Base-by-base conservation (phyloP, 2,329 filamentous ascomycete genomes). In the Cercospora sp. region DNA sequence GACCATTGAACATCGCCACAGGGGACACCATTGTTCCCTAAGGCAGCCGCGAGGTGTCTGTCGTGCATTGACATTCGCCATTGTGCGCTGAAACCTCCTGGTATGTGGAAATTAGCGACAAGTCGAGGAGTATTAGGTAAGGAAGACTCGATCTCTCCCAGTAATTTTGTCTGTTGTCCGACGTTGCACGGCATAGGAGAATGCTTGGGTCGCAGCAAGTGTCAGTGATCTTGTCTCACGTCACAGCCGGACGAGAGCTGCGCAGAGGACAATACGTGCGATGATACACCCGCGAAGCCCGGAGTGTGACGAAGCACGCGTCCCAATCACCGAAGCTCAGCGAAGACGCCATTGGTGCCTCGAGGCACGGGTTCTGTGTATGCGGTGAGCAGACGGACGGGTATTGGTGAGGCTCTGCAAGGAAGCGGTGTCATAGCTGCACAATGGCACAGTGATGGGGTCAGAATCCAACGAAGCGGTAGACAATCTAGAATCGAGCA, bases 121-220 rank as follows among this genome's bases (percentile, higher is more conserved):
- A 42, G 36, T n/a, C 6, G 18, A 42, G 31, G 51, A 45, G 18
- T 12, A 7, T 6, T 23, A 9, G 45, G 45, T 23, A 23, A 51
- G 20, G 45, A 23, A 51, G 18, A 51, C 18, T 42, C 3, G 36
- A 42, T 42, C 36, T 42, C 16, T 42, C 36, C n/a, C 18, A 10
- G 18, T 48, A 13, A 48, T 23, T 18, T 48, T 36, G 9, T 45
- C n/a, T 36, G 60, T 6, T 36, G 58, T 20, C 20, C 31, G 6
- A 66, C 33, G 64, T 66, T n/a, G 33, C 59, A 66, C 64, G 30
- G 64, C 64, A 66, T 66, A 59, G 59, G 64, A 66, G 60, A 20
- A 9, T 53, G 60, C 26, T 61, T 61, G 53, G 23, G 63, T 53
- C 23, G 55, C 55, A 58, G 62, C 30, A 63, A 48, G 63, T 51